Conservation (phyloP, 2,329 filamentous ascomycete species). For the Trichoderma gracile region DNA sequence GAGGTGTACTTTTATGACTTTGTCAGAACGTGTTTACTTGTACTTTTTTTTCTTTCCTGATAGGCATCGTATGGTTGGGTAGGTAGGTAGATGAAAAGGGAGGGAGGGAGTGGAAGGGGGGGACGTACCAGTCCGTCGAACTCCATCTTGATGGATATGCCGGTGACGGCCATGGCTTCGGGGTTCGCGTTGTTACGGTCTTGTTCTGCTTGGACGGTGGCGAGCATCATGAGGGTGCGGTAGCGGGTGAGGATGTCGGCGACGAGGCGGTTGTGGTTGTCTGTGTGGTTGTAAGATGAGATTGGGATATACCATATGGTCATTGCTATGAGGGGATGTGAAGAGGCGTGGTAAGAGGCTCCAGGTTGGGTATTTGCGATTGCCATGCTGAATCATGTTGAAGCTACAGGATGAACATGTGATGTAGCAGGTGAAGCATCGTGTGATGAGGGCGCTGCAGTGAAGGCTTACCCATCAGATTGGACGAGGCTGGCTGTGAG, state of each 20-base stretch:
- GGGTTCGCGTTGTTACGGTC: slow-evolving; percentile 44
- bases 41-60: no score
- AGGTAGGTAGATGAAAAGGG: no score
- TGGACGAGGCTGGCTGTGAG: slow-evolving; percentile 37
- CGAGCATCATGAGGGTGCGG: slow-evolving; percentile 47
- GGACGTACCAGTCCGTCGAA: slow-evolving; percentile 45
- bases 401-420: no score
- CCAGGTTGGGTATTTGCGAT: neutral
- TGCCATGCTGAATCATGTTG: no score
- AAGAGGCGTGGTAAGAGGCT: neutral
- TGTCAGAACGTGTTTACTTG: neutral
- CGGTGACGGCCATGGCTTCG: slow-evolving; percentile 45
- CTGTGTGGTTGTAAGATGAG: slow-evolving; percentile 31
- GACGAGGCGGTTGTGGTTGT: slow-evolving; percentile 48
- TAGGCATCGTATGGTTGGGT: no score
- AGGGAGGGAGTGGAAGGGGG: no score
- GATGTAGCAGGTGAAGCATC: neutral
- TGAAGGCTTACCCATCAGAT: slow-evolving; percentile 40
- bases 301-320: no score
- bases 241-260: slow-evolving; percentile 48
- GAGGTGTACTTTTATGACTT: slow-evolving; percentile 42
- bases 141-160: slow-evolving; percentile 49
- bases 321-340: no score
- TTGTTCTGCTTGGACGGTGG: slow-evolving; percentile 45
- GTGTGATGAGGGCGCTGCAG: neutral